phyloP scores from a whole-genome alignment of 2,329 filamentous ascomycete genomes.

The Didymella segeticola region DNA sequence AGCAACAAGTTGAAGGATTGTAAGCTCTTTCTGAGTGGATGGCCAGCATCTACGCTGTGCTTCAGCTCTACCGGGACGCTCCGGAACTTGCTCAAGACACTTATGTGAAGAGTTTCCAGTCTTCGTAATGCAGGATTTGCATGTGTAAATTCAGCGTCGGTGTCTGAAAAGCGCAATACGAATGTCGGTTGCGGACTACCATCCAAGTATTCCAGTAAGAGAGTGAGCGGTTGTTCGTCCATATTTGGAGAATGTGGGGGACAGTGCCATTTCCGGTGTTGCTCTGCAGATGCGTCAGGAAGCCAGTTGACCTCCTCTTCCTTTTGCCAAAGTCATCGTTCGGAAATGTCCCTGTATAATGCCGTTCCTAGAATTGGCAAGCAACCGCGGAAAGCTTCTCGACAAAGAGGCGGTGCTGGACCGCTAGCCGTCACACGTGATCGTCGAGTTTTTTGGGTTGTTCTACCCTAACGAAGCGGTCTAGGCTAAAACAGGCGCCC shows the following conservation, averaged over 20 bases:
- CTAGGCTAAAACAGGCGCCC: constrained; percentile 1
- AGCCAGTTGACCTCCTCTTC: neutral
- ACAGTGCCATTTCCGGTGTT: neutral
- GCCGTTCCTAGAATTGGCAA: neutral
- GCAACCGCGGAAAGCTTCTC: neutral
- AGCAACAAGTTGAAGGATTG: neutral
- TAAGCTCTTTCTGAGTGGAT: too few species aligned
- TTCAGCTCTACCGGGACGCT: neutral
- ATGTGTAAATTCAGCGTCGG: neutral
- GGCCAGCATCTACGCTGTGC: neutral
- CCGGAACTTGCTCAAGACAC: neutral
- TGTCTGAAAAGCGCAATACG: neutral
- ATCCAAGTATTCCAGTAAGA: constrained; percentile 13
- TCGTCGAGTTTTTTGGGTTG: neutral
- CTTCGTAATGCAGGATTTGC: constrained; percentile 7
- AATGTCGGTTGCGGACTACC: constrained; percentile 6
- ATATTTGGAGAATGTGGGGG: neutral
- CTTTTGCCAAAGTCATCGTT: neutral
- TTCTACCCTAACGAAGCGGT: neutral
- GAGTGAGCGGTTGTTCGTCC: constrained; percentile 6
- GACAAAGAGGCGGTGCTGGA: too few species aligned
- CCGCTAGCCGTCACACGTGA: neutral
- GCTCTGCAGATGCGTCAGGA: neutral
- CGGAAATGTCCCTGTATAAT: neutral
- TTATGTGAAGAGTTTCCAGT: neutral